These are phyloP conservation scores for Trypanosoma platydactyli DNA, from an alignment of 208 protist species.

Conservation along the genomic window DNA sequence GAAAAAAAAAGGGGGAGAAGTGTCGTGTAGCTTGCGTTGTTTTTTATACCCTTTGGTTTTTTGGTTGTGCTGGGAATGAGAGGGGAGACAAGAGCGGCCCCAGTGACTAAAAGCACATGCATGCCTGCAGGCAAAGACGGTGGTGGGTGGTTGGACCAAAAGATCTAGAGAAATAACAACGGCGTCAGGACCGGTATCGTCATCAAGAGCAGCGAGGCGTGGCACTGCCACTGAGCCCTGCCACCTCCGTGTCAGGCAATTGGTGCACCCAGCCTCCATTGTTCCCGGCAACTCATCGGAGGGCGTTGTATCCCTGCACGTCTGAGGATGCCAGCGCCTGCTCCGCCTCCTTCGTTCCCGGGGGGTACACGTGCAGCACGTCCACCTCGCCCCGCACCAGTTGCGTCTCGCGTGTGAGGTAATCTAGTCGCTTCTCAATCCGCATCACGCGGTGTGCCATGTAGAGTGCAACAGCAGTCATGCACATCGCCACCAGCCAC, in stretches of 20 bases:
- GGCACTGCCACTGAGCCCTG: too few relatives aligned
- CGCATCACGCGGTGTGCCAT: slow-evolving; percentile 71
- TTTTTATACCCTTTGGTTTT: not conserved
- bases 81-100: too few relatives aligned
- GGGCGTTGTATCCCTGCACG: slow-evolving; percentile 24
- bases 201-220: too few relatives aligned
- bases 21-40: not conserved
- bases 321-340: slow-evolving; percentile 30
- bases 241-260: too few relatives aligned
- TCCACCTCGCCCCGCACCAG: slow-evolving; percentile 73
- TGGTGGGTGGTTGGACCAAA: too few relatives aligned
- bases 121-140: too few relatives aligned
- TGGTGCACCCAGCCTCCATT: too few relatives aligned
- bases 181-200: too few relatives aligned
- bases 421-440: slow-evolving; percentile 66
- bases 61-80: not conserved
- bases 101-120: too few relatives aligned
- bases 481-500: slow-evolving; percentile 54
- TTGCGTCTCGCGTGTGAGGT: slow-evolving; percentile 56
- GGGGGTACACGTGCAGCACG: slow-evolving; percentile 46
- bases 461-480: slow-evolving; percentile 56
- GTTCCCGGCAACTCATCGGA: not conserved
- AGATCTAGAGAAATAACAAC: slow-evolving; percentile 7
- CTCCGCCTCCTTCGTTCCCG: slow-evolving; percentile 57
- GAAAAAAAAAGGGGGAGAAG: not conserved